These are phyloP conservation scores for Blastobotrys peoriensis DNA, from an alignment of 805 yeast genomes.

Conservation along the genomic window DNA sequence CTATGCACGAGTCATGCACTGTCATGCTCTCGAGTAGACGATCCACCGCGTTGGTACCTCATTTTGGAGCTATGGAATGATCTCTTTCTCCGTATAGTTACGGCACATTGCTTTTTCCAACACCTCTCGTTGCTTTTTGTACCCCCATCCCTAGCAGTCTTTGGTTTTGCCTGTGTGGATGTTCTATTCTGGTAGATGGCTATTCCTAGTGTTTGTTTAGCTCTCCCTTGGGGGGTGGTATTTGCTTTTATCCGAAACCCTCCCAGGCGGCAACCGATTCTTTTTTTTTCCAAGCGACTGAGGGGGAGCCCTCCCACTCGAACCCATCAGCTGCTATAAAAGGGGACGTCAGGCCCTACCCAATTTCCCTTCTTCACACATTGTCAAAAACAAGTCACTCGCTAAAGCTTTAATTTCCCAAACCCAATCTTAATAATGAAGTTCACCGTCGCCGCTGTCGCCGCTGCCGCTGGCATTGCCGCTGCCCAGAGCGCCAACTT, in stretches of 20 bases:
- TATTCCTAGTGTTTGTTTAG: no score
- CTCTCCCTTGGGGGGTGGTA: conserved; percentile 2
- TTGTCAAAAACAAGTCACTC: conserved; percentile 14
- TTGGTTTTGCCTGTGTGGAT: not conserved
- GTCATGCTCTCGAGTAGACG: not conserved
- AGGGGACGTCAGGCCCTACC: conserved; percentile 4
- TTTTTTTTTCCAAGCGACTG: not conserved
- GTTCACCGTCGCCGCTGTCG: conserved; percentile 21
- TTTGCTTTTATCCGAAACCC: not conserved
- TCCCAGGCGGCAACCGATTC: not conserved
- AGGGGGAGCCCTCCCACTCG: no score
- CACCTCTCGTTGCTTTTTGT: conserved; percentile 1
- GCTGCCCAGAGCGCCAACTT: conserved; percentile 40
- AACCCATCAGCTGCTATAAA: no score
- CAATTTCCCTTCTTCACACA: conserved; percentile 6
- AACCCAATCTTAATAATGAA: conserved; percentile 16
- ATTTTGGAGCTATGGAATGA: not conserved
- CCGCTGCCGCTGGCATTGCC: conserved; percentile 21
- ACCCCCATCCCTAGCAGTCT: not conserved
- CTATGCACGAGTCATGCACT: not conserved
- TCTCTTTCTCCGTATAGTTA: no score
- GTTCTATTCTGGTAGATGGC: not conserved
- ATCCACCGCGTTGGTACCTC: not conserved
- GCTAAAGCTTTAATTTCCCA: conserved; percentile 7
- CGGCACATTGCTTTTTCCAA: not conserved